Percentiles rank a stretch among this genome's conserved stretches.
These are phyloP conservation scores for Spatholobus suberectus DNA, from an alignment of 306 rosid genomes.

Conservation along the genomic window DNA sequence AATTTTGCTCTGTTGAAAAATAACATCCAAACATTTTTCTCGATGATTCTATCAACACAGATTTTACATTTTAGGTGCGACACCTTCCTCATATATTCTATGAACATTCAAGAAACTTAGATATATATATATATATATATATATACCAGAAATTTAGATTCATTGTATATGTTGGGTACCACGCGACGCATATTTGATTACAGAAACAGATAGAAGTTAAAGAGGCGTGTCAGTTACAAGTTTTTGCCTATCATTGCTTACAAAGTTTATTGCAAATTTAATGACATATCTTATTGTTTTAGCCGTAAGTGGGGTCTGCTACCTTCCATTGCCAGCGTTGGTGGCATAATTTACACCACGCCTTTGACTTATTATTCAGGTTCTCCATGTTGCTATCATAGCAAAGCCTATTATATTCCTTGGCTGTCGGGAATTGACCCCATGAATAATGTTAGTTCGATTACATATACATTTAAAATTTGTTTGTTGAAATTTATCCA, in stretches of 20 bases:
- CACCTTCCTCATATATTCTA: neutral
- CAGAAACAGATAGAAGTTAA: conserved; percentile 2
- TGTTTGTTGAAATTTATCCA: neutral
- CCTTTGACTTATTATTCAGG: neutral
- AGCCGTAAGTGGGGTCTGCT: conserved; percentile 34
- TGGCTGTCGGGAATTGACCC: neutral
- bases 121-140: neutral
- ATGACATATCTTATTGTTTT: neutral
- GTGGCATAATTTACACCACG: neutral
- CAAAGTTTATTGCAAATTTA: neutral
- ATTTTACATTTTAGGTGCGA: neutral
- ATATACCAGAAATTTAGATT: neutral
- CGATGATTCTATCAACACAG: too few species aligned
- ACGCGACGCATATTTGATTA: neutral
- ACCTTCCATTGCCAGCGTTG: neutral
- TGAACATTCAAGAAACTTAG: neutral
- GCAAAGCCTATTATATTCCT: neutral
- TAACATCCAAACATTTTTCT: too few species aligned
- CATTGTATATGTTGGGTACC: neutral
- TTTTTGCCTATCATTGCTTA: neutral
- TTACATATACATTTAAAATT: neutral
- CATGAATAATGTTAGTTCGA: neutral
- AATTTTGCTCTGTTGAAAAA: too few species aligned
- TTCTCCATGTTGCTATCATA: conserved; percentile 1
- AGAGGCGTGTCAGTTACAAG: conserved; percentile 10